phyloP scores from a whole-genome alignment of 2,329 filamentous ascomycete genomes.

The Camillea tinctor region DNA sequence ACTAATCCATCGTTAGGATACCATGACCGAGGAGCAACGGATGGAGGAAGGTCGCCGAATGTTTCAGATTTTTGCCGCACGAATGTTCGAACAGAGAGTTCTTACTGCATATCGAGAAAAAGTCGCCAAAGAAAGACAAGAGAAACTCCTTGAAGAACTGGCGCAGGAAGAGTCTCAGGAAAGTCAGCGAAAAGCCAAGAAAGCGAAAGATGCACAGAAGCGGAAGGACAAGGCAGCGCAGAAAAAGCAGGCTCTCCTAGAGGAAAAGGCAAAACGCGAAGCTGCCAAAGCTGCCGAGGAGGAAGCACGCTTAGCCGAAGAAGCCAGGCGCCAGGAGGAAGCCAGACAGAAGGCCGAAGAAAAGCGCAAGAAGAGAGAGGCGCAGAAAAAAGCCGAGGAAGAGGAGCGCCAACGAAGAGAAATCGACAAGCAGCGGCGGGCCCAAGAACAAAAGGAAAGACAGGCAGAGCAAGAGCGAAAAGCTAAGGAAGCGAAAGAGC shows the following conservation, averaged over 20 bases:
- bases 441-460: slow-evolving; percentile 81
- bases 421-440: slow-evolving; percentile 73
- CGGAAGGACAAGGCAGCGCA: slow-evolving; percentile 90
- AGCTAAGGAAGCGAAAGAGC: slow-evolving; percentile 73
- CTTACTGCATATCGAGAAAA: slow-evolving; percentile 97
- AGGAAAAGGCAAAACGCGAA: slow-evolving; percentile 84
- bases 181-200: slow-evolving; percentile 83
- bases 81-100: slow-evolving; percentile 98
- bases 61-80: slow-evolving; percentile 98
- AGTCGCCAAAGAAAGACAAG: slow-evolving; percentile 87
- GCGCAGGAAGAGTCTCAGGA: slow-evolving; percentile 79
- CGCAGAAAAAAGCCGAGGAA: slow-evolving; percentile 85
- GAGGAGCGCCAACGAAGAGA: slow-evolving; percentile 85
- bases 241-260: slow-evolving; percentile 85
- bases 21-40: slow-evolving; percentile 95
- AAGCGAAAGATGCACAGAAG: slow-evolving; percentile 89
- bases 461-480: slow-evolving; percentile 86
- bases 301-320: slow-evolving; percentile 69
- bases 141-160: slow-evolving; percentile 86
- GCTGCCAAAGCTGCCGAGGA: slow-evolving; percentile 89
- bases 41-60: slow-evolving; percentile 98
- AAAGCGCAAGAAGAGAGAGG: slow-evolving; percentile 86
- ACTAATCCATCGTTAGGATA: slow-evolving; percentile 64
- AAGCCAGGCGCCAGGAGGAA: slow-evolving; percentile 78
- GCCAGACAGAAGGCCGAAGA: slow-evolving; percentile 81